Base-by-base conservation (phyloP, 2,329 filamentous ascomycete genomes). In the Sporothrix mexicana region DNA sequence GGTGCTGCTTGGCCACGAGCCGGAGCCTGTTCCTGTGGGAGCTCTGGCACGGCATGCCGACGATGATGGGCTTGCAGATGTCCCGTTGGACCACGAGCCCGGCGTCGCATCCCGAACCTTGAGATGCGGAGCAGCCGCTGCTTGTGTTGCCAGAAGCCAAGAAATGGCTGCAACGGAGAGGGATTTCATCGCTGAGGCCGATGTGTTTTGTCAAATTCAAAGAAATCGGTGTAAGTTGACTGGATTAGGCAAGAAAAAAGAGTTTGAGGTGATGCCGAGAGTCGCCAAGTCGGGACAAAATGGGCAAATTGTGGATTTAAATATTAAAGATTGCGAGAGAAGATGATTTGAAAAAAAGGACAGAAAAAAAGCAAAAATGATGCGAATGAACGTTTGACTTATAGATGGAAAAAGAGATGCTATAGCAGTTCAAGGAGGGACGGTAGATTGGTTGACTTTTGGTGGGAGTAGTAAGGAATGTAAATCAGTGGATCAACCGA, bases 401-500 rank as follows among this genome's bases (percentile, higher is more conserved):
- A 47, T 66, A 66, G 47, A 25, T 25, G 41, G 36, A 47, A 25
- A 66, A 8, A 25, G 47, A 8, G 12, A 47, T 66, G 41, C 20
- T 13, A 30, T 15, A 66, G 45, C n/a, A 25, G 61, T 66, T 47
- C n/a, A 20, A 25, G 23, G 41, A 20, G 30, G 30, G 61, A 47
- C 51, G 36, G n/a, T 36, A 36, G 30, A 5, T 36, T 36, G 30
- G 30, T 2, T 36, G 30, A 36, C 30, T 8, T 47, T 43, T 66
- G 61, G 61, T 23, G 61, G 25, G 20, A 20, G 20, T 17, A 13
- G 43, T 51, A 36, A 51, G 15, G 64, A 67, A 67, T 67, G 64
- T 67, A 67, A n/a, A 67, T 67, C 64, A 67, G 64, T 51, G 64
- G 64, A 51, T 67, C 64, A 17, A 13, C 47, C 23, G 25, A 23